Evolutionary conservation across 192 early-diverging fungal species (phyloP), one percentile per base, ranked within the genome.

Genomic region (Geranomyces variabilis): DNA sequence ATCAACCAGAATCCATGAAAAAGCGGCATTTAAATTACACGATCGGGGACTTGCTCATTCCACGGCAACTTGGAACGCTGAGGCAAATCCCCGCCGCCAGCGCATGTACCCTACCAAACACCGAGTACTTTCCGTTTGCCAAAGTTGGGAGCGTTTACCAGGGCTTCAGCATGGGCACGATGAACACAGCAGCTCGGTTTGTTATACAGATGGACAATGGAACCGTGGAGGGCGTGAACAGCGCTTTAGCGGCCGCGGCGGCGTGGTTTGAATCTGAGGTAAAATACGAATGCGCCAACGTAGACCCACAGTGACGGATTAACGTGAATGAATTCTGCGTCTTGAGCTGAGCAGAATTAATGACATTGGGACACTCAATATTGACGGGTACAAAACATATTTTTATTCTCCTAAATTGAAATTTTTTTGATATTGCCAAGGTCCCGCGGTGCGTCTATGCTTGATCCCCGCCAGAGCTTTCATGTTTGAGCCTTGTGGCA

Each of bases 141-240:
- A 75, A 68, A 29, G 19, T 57, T 1, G 79, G 79, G 6, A 53
- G 17, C 12, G 67, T 43, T 9, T 83, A 81, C 53, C 44, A 5
- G 0, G 82, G 79, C 4, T 83, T 79, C 56, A 49, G 73, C 46
- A 70, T 81, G 43, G 73, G 64, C 56, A 66, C 55, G 6, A 71
- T 78, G 73, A 83, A 83, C 61, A 83, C 82, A 15, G 64, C 62
- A 9, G 75, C 67, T 14, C 48, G 80, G 29, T 71, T 82, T 30
- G 69, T 82, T 5, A 70, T 61, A 6, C 29, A 34, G 68, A 21
- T 30, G 24, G 61, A 72, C 59, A 61, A 67, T 19, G 57, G 49
- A 15, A 75, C 72, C 17, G 73, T 60, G 45, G 66, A 14, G 33
- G 58, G 43, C 5, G 53, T 77, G 26, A 51, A 55, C 44, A 43